Base-by-base conservation (phyloP, 176 grass and related monocot species). In the Avena atlantica region DNA sequence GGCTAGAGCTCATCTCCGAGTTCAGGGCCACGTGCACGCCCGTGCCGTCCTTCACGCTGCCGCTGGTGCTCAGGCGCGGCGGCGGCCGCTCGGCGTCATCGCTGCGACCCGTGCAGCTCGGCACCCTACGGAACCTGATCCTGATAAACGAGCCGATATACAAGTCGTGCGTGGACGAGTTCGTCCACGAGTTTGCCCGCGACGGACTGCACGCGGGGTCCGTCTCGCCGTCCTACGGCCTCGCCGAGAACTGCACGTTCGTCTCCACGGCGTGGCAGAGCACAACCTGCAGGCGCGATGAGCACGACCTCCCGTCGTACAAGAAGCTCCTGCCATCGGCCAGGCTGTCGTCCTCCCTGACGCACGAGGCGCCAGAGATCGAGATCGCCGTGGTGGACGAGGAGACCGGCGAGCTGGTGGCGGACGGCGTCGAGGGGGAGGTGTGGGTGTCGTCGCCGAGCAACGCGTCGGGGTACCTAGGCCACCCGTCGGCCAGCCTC, bases 161-260 rank as follows among this genome's bases (percentile, higher is more conserved):
- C 75, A 53, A 53, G 67, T 59, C 83, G 8, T 12, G 53, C 14
- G 83, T 90, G 15, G 82, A 80, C 51, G 85, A 94, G 62, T 94
- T 94, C 85, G 70, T 94, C 1, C 10, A 55, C 9, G 86, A 83
- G 84, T 92, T 92, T 63, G 0, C 52, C 0, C 4, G 36, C 3
- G 44, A 83, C 49, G 90, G 88, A 48, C 80, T 95, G 25, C 76
- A 21, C 17, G 20, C 83, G 2, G 13, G 48, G 31, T 88, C 86
- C 24, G 10, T 95, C 55, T 80, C 93, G 3, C 90, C 86, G 14
- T 95, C 93, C 1, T 95, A 92, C 55, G 90, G 88, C 42, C 86
- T 92, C 69, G 90, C 88, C 0, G 90, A 92, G 80, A 92, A 90
- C 88, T 90, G 90, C 88, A 95, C 88, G 8, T 95, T 92, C 56